Base-by-base conservation (phyloP, 306 rosid species). In the Echinosophora koreensis region DNA sequence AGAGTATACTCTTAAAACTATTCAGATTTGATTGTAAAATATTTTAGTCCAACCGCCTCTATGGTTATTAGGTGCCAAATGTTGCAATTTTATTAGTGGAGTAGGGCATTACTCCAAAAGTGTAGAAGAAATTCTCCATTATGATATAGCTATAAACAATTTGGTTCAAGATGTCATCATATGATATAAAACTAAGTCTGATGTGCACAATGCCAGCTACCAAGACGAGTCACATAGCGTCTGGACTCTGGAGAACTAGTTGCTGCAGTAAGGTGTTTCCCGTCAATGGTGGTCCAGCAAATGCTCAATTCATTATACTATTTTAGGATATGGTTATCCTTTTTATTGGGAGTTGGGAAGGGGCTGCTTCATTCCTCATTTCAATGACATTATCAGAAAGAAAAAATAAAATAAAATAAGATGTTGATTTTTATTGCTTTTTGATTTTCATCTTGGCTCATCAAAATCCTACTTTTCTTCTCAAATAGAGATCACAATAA, bases 61-160 rank as follows among this genome's bases (percentile, higher is more conserved):
- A 4, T 35, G 6, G 6, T 35, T 35, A 35, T 35, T 35, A 35
- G 6, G 39, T 35, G 39, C 39, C 39, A 35, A 4, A 5, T 35
- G 6, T 35, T 0, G 6, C 6, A 35, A 35, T 4, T 28, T 92
- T 32, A 71, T 92, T 32, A 71, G 83, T 0, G 39, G 10, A 7
- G 10, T 39, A 39, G 46, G 7, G 46, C 10, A 39, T 39, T 39
- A 7, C 42, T 38, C 8, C 42, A 38, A 38, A 6, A 44, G 50
- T 44, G 50, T 3, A 44, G 50, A 44, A 9, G 50, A 44, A 44
- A 11, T 44, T 10, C 1, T 77, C 87, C 44, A 76, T 85, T 88
- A 28, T 30, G 16, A 47, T 13, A 13, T 6, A 13, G 52, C 52
- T 47, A 12, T 5, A 47, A 47, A 12, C 15, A 47, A 47, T 47